Percentiles rank a stretch among this genome's conserved stretches.
phyloP scores from a whole-genome alignment of 148 eudicot species.

The Rhododendron simsii region DNA sequence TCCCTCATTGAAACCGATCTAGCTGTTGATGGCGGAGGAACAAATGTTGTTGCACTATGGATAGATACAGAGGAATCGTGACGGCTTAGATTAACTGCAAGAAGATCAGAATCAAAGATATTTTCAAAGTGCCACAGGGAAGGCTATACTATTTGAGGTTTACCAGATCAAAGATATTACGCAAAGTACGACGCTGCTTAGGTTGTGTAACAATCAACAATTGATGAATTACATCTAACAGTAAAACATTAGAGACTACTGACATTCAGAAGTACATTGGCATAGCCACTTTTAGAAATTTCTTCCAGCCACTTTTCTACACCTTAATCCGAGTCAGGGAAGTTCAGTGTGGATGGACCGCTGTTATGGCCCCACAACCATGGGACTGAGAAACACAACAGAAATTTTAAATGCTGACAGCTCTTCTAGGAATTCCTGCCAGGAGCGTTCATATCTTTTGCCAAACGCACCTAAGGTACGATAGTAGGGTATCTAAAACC shows the following conservation, averaged over 20 bases:
- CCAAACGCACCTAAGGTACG: background rate
- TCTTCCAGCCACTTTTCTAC: background rate
- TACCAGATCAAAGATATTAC: background rate
- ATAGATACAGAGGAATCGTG: conserved; percentile 36
- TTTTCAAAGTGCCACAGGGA: background rate
- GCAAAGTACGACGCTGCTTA: background rate
- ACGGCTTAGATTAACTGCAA: conserved; percentile 48
- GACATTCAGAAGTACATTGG: background rate
- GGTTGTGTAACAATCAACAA: background rate
- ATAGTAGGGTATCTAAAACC: background rate
- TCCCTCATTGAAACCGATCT: conserved; percentile 78
- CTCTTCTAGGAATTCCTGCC: background rate
- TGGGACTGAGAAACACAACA: conserved; percentile 3
- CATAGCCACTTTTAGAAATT: background rate
- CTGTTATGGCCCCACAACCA: background rate
- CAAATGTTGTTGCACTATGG: conserved; percentile 35
- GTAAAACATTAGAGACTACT: background rate
- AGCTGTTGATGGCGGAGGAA: conserved; percentile 53
- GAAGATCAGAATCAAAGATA: conserved; percentile 10
- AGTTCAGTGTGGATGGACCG: background rate
- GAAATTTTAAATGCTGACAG: background rate
- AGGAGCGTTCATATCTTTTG: background rate
- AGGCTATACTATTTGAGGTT: background rate
- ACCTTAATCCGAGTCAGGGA: background rate
- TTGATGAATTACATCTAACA: background rate